These are phyloP conservation scores for Suillus decipiens DNA, from an alignment of 768 basidiomycete genomes.

Conservation along the genomic window DNA sequence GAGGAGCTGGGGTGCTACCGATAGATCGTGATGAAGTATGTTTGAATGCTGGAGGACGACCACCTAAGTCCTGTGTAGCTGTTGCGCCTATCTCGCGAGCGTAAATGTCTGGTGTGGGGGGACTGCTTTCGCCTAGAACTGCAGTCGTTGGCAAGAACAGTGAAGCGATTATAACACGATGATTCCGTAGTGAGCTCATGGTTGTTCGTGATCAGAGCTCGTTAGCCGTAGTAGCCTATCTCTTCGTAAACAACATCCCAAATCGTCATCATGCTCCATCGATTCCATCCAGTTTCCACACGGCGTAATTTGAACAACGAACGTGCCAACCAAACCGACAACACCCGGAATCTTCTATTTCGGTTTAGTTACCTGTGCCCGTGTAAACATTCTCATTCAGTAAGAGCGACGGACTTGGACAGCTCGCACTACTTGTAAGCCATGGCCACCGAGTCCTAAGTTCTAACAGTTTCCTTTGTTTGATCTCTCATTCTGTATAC, in stretches of 20 bases:
- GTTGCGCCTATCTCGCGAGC: conserved; percentile 17
- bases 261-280: conserved; percentile 3
- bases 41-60: conserved; percentile 19
- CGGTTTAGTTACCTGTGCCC: neutral
- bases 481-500: too few species aligned
- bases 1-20: conserved; percentile 32
- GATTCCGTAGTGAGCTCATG: conserved; percentile 74
- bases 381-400: too few species aligned
- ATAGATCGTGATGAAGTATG: conserved; percentile 23
- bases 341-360: neutral
- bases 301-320: conserved; percentile 2
- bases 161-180: conserved; percentile 79
- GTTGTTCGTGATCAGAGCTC: conserved; percentile 11
- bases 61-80: conserved; percentile 12
- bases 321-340: conserved; percentile 2
- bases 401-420: too few species aligned
- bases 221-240: neutral
- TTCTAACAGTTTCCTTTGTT: too few species aligned
- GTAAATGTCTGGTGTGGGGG: conserved; percentile 48
- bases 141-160: conserved; percentile 80
- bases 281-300: neutral
- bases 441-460: too few species aligned
- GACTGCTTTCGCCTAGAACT: conserved; percentile 55
- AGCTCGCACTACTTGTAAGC: too few species aligned
- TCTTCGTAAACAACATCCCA: neutral